Conservation (phyloP, 176 grass and related monocot species). For the Carex parvula region DNA sequence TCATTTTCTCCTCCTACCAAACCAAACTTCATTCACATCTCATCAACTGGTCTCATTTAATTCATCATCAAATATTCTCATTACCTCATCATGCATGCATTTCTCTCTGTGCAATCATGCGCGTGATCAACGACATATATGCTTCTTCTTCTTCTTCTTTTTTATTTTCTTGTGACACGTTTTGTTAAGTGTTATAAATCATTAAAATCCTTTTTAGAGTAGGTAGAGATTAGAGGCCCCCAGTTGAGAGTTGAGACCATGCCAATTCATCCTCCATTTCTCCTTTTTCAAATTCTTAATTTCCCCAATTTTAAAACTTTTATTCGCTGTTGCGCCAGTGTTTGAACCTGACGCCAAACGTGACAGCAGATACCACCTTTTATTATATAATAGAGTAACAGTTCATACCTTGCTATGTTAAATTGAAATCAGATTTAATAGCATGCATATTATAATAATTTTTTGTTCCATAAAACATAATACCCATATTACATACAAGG, state of each 20-base stretch:
- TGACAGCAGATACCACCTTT: too few species aligned
- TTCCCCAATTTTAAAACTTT: background rate
- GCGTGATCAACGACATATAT: background rate
- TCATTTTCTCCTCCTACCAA: conserved; percentile 11
- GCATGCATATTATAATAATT: background rate
- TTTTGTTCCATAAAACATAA: background rate
- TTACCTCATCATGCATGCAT: conserved; percentile 10
- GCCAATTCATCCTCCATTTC: background rate
- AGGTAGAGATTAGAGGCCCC: background rate
- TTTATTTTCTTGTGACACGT: background rate
- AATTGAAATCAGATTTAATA: background rate
- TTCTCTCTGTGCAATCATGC: conserved; percentile 25
- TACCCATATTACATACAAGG: conserved; percentile 20
- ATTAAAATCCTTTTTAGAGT: background rate
- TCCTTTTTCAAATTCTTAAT: background rate
- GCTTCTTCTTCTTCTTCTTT: background rate
- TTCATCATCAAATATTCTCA: conserved; percentile 25
- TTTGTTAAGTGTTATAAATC: background rate
- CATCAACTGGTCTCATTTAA: background rate
- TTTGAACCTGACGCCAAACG: too few species aligned
- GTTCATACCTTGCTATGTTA: background rate
- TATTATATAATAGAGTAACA: background rate
- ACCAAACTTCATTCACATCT: background rate
- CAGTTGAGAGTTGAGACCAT: background rate
- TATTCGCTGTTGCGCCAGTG: background rate